Evolutionary conservation across 148 eudicot species (phyloP), one percentile per base, ranked within the genome.

Genomic region (Selenicereus undatus): DNA sequence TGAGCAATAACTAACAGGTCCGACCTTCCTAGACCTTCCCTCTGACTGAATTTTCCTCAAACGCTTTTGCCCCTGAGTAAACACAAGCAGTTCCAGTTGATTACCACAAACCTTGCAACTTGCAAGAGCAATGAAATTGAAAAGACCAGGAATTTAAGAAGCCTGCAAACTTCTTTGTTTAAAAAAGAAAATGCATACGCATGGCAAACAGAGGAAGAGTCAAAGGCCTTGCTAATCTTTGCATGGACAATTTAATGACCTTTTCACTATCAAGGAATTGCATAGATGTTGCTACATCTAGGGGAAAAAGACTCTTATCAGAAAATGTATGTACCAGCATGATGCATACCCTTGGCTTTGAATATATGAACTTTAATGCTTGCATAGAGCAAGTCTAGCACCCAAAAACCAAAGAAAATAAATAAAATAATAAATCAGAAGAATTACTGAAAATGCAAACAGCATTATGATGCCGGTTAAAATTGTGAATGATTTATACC

Each of bases 11-110:
- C 83, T 82, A 17, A 76, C 73, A 72, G 88, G 66, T 39, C 73
- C 72, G 64, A 51, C 24, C 74, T 84, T 89, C 83, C 81, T 82
- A 73, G n/a, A 43, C 32, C 79, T 85, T 83, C 82, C 84, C 76
- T 78, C 93, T 11, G 86, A 45, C 78, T 81, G 87, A 54, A 75
- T 79, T 90, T 90, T 93, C 89, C 88, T 92, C 79, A 92, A 77
- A 27, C 93, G 87, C 82, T 89, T 88, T 66, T 86, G 85, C 65
- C 94, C 97, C 97, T 92, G 92, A 42, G 81, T 22, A 51, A 8
- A 60, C 21, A 86, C 69, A 73, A 82, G 76, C 13, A 69, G 65
- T 24, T 26, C 48, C n/a, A 74, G 21, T 43, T 26, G 70, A 60
- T 81, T 51, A 76, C 32, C 4, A 35, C 24, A 42, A 20, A 73